A percentile compares a stretch with the other conserved stretches of the same genome.
phyloP scores from a whole-genome alignment of 371 early-diverging fungal genomes.

The Dichotomocladium elegans region DNA sequence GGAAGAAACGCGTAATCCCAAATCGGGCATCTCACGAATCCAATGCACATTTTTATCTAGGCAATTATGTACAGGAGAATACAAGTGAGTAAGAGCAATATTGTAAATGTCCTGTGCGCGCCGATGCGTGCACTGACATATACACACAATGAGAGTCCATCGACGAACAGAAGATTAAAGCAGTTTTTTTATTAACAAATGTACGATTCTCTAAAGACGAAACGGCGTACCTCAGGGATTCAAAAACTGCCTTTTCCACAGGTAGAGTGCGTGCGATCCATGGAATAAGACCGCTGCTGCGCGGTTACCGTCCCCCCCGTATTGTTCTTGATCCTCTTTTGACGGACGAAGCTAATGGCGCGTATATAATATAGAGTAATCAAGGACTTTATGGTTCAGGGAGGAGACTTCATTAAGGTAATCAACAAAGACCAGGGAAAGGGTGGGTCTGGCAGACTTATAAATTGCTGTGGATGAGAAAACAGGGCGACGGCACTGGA shows the following conservation, averaged over 20 bases:
- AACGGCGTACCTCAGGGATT: constrained; percentile 84
- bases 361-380: constrained; percentile 63
- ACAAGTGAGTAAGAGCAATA: constrained; percentile 47
- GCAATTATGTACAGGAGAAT: constrained; percentile 93
- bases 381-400: constrained; percentile 98
- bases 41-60: constrained; percentile 16
- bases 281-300: background rate
- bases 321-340: too few species aligned
- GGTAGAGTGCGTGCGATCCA: constrained; percentile 39
- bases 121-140: background rate
- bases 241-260: constrained; percentile 89
- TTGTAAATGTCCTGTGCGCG: background rate
- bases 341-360: too few species aligned
- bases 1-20: background rate
- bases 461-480: background rate
- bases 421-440: constrained; percentile 15
- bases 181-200: too few species aligned
- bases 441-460: background rate
- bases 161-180: too few species aligned
- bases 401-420: constrained; percentile 94
- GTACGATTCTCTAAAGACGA: constrained; percentile 44
- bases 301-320: too few species aligned
- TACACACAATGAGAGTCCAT: background rate
- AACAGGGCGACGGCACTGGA: constrained; percentile 95
- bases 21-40: background rate